phyloP scores from a whole-genome alignment of 2,329 filamentous ascomycete genomes.

The Hymenoscyphus salicellus region DNA sequence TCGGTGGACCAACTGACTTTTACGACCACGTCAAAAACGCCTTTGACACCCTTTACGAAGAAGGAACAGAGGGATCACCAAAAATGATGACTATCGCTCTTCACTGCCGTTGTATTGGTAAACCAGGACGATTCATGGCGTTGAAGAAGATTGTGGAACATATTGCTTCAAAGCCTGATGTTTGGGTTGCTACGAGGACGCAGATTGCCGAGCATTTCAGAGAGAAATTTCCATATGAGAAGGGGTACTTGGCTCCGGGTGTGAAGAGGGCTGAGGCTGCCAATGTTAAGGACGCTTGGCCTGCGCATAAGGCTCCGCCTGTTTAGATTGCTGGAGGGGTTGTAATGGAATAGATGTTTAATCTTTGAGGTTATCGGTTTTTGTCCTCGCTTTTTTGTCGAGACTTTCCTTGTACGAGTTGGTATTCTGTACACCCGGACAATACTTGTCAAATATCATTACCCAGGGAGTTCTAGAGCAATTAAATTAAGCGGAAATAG shows the following conservation, averaged over 20 bases:
- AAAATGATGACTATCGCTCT: constrained; percentile 59
- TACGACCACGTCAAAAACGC: constrained; percentile 47
- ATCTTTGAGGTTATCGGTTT: neutral
- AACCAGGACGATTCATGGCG: constrained; percentile 50
- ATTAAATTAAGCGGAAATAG: too few relatives aligned
- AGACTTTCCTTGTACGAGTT: too few relatives aligned
- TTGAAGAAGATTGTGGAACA: constrained; percentile 53
- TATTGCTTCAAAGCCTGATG: constrained; percentile 48
- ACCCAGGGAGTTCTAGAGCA: too few relatives aligned
- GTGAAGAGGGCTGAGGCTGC: constrained; percentile 26
- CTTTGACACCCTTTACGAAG: constrained; percentile 54
- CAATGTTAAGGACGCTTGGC: constrained; percentile 24
- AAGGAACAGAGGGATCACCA: constrained; percentile 38
- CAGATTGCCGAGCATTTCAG: constrained; percentile 51
- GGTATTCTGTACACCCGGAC: too few relatives aligned
- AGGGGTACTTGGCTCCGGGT: constrained; percentile 24
- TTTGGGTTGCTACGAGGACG: constrained; percentile 53
- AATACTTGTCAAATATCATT: too few relatives aligned
- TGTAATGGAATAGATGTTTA: neutral
- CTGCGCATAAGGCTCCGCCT: constrained; percentile 26
- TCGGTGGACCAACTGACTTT: constrained; percentile 27
- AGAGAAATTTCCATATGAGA: constrained; percentile 29
- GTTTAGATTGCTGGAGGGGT: constrained; percentile 5
- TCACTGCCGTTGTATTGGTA: constrained; percentile 52
- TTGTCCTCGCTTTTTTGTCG: neutral